Evolutionary conservation across 495 filamentous ascomycete genomes (phyloP).

Genomic region (Aspergillus diversus): DNA sequence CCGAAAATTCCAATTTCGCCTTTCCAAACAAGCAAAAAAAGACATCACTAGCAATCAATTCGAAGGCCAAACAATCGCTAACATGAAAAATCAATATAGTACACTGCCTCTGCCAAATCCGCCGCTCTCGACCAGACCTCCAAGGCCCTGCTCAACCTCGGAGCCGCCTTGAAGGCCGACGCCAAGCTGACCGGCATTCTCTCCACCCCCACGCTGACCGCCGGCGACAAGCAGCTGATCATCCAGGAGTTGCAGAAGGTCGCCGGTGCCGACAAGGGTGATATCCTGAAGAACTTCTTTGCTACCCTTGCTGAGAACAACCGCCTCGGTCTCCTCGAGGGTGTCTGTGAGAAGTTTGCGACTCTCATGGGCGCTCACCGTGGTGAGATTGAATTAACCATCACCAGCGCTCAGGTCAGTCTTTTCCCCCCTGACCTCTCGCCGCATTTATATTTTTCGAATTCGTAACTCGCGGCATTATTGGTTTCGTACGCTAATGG

Average conservation of each 20-base stretch:
- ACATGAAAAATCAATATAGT: conserved; percentile 56
- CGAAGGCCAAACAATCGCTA: conserved; percentile 17
- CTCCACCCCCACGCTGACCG: conserved; percentile 74
- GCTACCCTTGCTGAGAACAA: conserved; percentile 92
- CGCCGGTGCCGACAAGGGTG: conserved; percentile 68
- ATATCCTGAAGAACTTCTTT: conserved; percentile 93
- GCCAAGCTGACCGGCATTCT: conserved; percentile 76
- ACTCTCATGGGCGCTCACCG: conserved; percentile 84
- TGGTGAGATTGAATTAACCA: conserved; percentile 89
- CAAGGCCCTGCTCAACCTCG: conserved; percentile 71
- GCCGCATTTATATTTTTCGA: background rate
- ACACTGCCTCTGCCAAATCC: conserved; percentile 90
- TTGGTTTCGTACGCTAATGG: conserved; percentile 17
- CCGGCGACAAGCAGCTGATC: conserved; percentile 79
- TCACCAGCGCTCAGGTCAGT: conserved; percentile 86
- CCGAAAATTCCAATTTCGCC: background rate
- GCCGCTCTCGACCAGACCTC: conserved; percentile 79
- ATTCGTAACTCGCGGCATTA: background rate
- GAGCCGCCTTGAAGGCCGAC: conserved; percentile 75
- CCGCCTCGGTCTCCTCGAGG: conserved; percentile 78
- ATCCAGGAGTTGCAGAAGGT: conserved; percentile 82
- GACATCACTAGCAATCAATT: background rate
- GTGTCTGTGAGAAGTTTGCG: conserved; percentile 84
- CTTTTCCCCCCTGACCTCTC: conserved; percentile 19
- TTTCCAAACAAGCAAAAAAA: background rate